Percentiles rank a stretch among this genome's conserved stretches.
These are phyloP conservation scores for Lathyrus oleraceus DNA, from an alignment of 306 rosid species.

Conservation along the genomic window DNA sequence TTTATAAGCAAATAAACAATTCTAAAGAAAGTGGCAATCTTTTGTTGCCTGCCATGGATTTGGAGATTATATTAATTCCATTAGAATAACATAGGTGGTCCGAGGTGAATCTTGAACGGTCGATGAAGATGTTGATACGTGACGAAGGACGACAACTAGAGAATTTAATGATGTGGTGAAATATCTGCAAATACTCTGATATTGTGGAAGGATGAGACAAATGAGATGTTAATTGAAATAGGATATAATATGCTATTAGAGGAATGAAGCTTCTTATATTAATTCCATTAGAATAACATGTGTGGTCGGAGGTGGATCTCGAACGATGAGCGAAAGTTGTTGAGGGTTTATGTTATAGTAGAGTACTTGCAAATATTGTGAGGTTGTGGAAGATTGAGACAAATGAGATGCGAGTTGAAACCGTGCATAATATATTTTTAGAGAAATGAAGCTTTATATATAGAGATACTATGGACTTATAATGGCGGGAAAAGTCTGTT, in stretches of 20 bases:
- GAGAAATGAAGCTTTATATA: not conserved
- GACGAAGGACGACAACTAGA: not conserved
- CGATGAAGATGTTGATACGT: not conserved
- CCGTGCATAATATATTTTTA: too few relatives aligned
- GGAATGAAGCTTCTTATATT: not conserved
- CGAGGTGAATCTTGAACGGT: not conserved
- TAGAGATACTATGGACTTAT: not conserved
- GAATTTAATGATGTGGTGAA: not conserved
- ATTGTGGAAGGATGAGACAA: not conserved
- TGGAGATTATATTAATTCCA: not conserved
- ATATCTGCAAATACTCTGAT: not conserved
- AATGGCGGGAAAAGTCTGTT: not conserved
- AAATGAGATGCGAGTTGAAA: too few relatives aligned
- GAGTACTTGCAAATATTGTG: too few relatives aligned
- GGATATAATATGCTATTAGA: too few relatives aligned
- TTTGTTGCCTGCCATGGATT: slow-evolving; percentile 15
- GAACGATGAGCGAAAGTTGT: not conserved
- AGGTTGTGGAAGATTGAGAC: too few relatives aligned
- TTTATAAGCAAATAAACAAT: slow-evolving; percentile 8
- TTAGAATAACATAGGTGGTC: not conserved
- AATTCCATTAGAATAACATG: not conserved
- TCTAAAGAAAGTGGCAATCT: not conserved
- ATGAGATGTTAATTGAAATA: not conserved
- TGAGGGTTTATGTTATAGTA: too few relatives aligned
- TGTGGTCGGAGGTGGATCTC: not conserved